Evolutionary conservation across 75 land plant species (phyloP).

Genomic region (Ceratopteris richardii): DNA sequence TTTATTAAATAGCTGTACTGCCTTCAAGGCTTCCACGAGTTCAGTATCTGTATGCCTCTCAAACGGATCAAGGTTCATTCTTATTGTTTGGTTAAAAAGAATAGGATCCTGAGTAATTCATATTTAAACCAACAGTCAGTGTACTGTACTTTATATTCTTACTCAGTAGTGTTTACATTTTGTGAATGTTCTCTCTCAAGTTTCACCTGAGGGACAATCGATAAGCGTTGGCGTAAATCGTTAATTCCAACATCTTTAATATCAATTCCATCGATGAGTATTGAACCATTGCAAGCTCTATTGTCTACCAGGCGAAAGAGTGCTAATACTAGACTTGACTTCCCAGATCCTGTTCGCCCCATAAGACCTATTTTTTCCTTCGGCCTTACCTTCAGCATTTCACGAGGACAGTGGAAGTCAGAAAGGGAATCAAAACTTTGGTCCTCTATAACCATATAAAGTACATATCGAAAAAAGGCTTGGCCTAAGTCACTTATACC

Average conservation of each 20-base stretch:
- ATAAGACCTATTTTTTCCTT: conserved; percentile 26
- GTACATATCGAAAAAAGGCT: not conserved
- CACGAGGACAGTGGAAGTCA: not conserved
- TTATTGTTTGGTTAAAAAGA: conserved; percentile 24
- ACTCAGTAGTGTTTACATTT: not conserved
- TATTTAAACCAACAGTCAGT: not conserved
- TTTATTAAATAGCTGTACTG: conserved; percentile 20
- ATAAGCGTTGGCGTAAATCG: conserved; percentile 25
- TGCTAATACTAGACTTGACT: conserved; percentile 27
- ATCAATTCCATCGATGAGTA: conserved; percentile 30
- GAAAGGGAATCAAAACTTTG: not conserved
- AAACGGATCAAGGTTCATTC: conserved; percentile 36
- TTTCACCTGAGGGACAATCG: conserved; percentile 26
- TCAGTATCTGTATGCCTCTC: conserved; percentile 22
- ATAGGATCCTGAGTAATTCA: conserved; percentile 22
- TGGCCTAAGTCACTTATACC: conserved; percentile 7
- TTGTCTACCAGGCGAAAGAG: conserved; percentile 31
- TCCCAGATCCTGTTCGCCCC: conserved; percentile 34
- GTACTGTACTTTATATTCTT: not conserved
- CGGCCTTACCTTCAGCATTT: not conserved
- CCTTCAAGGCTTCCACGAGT: conserved; percentile 21
- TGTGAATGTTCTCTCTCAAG: not conserved
- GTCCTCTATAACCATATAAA: not conserved
- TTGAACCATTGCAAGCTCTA: conserved; percentile 23
- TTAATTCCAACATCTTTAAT: conserved; percentile 14